Percentiles rank a stretch among this genome's conserved stretches.
These are phyloP conservation scores for Debaryomyces psychrophilus DNA, from an alignment of 1,139 yeast species.

Conservation along the genomic window DNA sequence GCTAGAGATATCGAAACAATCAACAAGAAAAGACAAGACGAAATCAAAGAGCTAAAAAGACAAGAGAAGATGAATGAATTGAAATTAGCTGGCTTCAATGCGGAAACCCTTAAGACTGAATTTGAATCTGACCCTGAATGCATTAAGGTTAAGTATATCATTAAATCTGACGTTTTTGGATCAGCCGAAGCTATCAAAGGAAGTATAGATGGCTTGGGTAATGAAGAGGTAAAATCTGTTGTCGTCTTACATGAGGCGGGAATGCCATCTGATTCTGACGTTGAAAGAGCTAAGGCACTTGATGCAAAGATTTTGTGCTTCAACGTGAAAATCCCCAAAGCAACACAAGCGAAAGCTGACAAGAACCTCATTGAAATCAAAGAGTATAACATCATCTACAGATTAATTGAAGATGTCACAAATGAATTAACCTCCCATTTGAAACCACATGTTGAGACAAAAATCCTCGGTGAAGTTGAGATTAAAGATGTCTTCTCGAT, in stretches of 20 bases:
- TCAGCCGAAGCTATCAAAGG: conserved; percentile 69
- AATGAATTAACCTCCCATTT: conserved; percentile 61
- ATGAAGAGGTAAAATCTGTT: conserved; percentile 74
- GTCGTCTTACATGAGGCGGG: conserved; percentile 83
- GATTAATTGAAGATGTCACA: conserved; percentile 83
- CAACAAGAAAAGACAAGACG: conserved; percentile 58
- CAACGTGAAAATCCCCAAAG: conserved; percentile 71
- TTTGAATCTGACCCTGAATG: conserved; percentile 29
- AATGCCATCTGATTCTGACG: conserved; percentile 77
- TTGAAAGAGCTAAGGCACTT: conserved; percentile 78
- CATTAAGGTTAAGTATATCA: conserved; percentile 57
- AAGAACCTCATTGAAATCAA: conserved; percentile 60
- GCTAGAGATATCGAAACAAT: conserved; percentile 69
- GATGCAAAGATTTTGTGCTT: conserved; percentile 77
- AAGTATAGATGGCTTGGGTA: conserved; percentile 79
- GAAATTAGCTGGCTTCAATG: conserved; percentile 58
- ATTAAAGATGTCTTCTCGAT: conserved; percentile 75
- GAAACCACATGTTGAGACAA: conserved; percentile 69
- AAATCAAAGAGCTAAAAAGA: conserved; percentile 49
- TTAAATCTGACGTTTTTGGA: conserved; percentile 87
- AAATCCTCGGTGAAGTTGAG: conserved; percentile 68
- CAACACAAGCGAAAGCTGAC: conserved; percentile 62
- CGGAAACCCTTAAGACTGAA: conserved; percentile 35
- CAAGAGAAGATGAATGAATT: conserved; percentile 58
- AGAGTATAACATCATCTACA: conserved; percentile 81